phyloP scores from a whole-genome alignment of 164 flowering plant genomes.

The Magnolia changhungtana region DNA sequence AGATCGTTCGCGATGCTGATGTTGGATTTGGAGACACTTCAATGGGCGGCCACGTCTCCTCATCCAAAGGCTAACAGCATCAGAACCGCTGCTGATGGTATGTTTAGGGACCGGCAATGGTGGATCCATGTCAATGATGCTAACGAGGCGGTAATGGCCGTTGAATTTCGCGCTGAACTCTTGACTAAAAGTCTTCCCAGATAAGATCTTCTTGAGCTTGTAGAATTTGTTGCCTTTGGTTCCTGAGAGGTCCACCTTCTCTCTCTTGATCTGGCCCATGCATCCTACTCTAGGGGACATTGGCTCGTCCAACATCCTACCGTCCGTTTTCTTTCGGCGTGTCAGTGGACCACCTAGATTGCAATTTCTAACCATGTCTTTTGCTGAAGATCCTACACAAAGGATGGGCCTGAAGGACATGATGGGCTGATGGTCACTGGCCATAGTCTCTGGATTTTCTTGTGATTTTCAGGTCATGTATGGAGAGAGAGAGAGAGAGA shows the following conservation, averaged over 20 bases:
- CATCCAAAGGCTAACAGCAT: background rate
- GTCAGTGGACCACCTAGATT: background rate
- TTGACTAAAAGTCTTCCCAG: background rate
- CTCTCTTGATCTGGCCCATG: background rate
- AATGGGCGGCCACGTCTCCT: background rate
- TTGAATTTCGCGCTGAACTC: background rate
- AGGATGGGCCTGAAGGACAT: conserved; percentile 3
- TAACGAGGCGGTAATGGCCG: background rate
- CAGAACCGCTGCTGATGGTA: background rate
- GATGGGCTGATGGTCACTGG: background rate
- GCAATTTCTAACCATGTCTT: background rate
- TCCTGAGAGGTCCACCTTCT: background rate
- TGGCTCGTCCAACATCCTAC: background rate
- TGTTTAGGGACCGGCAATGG: conserved; percentile 2
- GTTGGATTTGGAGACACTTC: background rate
- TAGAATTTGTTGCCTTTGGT: background rate
- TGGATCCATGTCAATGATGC: background rate
- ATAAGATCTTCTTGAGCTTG: conserved; percentile 2
- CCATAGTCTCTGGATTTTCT: background rate
- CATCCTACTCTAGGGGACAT: conserved; percentile 1
- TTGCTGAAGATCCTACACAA: background rate
- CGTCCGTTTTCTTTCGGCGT: background rate
- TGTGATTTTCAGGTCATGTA: background rate
- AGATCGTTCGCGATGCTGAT: background rate
- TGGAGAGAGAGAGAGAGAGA: conserved; percentile 2